phyloP scores from a whole-genome alignment of 176 grass and related monocot genomes.

The Eremochloa ophiuroides region DNA sequence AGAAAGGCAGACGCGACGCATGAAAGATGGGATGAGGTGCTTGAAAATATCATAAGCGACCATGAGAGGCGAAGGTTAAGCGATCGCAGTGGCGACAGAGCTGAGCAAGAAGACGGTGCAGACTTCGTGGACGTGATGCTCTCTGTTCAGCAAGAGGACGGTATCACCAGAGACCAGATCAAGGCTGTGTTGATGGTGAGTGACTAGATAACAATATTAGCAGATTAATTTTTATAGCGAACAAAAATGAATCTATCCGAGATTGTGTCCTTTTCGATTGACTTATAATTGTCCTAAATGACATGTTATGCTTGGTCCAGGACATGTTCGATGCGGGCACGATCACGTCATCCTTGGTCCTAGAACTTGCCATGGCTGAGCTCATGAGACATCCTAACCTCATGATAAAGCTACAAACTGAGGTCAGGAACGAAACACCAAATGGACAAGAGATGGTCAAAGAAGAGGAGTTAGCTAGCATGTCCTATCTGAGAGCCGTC shows the following conservation, averaged over 20 bases:
- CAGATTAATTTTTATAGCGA: no score
- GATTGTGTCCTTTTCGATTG: no score
- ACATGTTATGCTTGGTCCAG: no score
- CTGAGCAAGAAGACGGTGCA: no score
- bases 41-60: neutral
- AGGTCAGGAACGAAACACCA: neutral
- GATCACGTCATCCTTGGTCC: neutral
- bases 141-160: no score
- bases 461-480: neutral
- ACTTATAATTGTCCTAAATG: no score
- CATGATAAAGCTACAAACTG: neutral
- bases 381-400: neutral
- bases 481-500: neutral
- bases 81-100: no score
- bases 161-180: no score
- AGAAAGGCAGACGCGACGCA: neutral
- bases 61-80: neutral
- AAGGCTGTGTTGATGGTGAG: no score
- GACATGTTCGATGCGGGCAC: neutral
- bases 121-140: no score
- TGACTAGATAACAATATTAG: no score
- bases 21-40: neutral
- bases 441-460: neutral
- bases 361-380: neutral
- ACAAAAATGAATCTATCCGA: no score